A percentile compares a stretch with the other conserved stretches of the same genome.
Evolutionary conservation across 2,329 filamentous ascomycete species (phyloP).

Genomic region (Domatiomyces catenatus): DNA sequence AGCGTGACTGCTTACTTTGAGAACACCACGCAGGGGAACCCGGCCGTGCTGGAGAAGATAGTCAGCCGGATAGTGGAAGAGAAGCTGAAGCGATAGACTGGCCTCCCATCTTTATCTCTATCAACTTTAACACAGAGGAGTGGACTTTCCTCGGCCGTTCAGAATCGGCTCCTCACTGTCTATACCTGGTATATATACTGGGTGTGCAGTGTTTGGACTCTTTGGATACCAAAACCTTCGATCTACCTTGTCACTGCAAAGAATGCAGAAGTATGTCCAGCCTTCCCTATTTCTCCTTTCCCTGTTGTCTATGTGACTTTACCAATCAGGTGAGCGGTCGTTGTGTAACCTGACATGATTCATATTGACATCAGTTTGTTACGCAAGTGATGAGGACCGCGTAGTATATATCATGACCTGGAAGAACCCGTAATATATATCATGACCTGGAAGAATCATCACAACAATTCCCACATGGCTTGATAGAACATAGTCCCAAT

Average conservation of each 20-base stretch:
- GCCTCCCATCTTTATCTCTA: neutral
- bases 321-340: neutral
- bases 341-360: neutral
- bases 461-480: neutral
- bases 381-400: neutral
- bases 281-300: neutral
- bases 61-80: conserved; percentile 61
- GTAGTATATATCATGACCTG: neutral
- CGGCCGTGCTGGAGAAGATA: conserved; percentile 53
- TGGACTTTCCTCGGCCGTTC: neutral
- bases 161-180: no score
- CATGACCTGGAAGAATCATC: no score
- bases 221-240: neutral
- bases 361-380: neutral
- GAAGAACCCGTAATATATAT: no score
- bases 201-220: no score
- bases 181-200: no score
- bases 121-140: neutral
- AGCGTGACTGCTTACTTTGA: conserved; percentile 66
- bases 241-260: neutral
- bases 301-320: neutral
- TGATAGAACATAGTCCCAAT: neutral
- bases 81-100: conserved; percentile 32
- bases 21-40: conserved; percentile 25
- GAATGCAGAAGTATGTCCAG: neutral